These are phyloP conservation scores for Mycocentrospora acerina DNA, from an alignment of 2,329 filamentous ascomycete species.

Conservation along the genomic window DNA sequence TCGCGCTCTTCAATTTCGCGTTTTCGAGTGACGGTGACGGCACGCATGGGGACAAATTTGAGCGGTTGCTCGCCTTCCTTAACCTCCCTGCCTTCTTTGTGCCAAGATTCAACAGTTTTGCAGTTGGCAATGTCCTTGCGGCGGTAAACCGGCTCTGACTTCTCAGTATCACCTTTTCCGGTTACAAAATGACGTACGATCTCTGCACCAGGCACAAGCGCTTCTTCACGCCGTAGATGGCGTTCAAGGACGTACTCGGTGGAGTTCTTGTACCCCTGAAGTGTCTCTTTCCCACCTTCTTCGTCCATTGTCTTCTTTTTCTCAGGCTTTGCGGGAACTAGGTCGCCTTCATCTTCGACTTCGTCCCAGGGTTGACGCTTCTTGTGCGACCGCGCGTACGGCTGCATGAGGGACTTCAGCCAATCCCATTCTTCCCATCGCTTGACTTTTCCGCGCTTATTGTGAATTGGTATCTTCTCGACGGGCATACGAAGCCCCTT, in stretches of 20 bases:
- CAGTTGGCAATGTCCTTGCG: slow-evolving; percentile 80
- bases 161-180: slow-evolving; percentile 71
- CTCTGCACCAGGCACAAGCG: slow-evolving; percentile 67
- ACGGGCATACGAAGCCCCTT: slow-evolving; percentile 78
- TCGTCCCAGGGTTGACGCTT: slow-evolving; percentile 72
- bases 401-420: slow-evolving; percentile 79
- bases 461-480: slow-evolving; percentile 80
- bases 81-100: slow-evolving; percentile 87
- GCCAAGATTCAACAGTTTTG: slow-evolving; percentile 94
- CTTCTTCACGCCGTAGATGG: slow-evolving; percentile 90
- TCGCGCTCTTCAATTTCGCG: slow-evolving; percentile 87
- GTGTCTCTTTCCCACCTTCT: slow-evolving; percentile 70
- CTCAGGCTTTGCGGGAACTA: slow-evolving; percentile 68
- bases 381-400: slow-evolving; percentile 61
- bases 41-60: slow-evolving; percentile 86
- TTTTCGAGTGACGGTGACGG: slow-evolving; percentile 83
- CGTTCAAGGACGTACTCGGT: slow-evolving; percentile 82
- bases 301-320: slow-evolving; percentile 66
- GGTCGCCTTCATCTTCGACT: slow-evolving; percentile 74
- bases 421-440: slow-evolving; percentile 80
- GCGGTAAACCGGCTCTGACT: slow-evolving; percentile 77
- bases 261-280: slow-evolving; percentile 86
- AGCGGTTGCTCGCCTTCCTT: slow-evolving; percentile 70
- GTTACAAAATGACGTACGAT: slow-evolving; percentile 74
- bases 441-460: slow-evolving; percentile 74